Conservation (phyloP, 2,329 filamentous ascomycete genomes). For the Blastomyces emzantsi region DNA sequence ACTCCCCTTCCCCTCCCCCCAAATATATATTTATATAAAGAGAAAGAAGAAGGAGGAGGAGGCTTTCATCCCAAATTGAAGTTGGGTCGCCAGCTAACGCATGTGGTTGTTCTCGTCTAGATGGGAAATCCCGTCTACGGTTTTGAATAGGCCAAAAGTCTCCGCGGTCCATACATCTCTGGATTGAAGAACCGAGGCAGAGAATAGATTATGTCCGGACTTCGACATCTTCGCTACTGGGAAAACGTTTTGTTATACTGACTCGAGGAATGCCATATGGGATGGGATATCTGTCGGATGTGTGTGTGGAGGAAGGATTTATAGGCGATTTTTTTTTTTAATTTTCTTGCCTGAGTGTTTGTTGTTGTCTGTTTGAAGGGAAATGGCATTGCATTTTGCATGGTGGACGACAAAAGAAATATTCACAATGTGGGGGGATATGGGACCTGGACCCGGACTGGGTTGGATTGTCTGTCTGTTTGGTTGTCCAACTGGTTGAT, state of each 20-base stretch:
- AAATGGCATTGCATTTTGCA: too few species aligned
- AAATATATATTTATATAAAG: too few species aligned
- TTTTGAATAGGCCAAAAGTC: conserved; percentile 10
- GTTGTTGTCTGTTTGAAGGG: too few species aligned
- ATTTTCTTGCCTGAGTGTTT: not conserved
- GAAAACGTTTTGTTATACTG: not conserved
- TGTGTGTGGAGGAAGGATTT: not conserved
- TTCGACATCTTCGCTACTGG: not conserved
- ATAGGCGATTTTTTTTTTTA: not conserved
- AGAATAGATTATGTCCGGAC: not conserved
- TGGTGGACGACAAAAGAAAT: too few species aligned
- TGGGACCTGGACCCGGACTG: not conserved
- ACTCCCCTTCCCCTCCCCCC: too few species aligned
- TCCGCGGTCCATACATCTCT: not conserved
- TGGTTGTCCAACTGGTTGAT: not conserved
- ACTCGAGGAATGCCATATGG: not conserved
- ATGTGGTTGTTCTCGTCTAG: conserved; percentile 11
- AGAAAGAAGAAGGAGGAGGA: not conserved
- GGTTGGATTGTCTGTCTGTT: not conserved
- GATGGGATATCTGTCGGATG: not conserved
- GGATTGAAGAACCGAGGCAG: not conserved
- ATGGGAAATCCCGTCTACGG: conserved; percentile 18
- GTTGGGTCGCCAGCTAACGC: not conserved
- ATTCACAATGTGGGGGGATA: not conserved
- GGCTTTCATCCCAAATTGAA: not conserved